These are phyloP conservation scores for Funneliformis geosporum DNA, from an alignment of 192 early-diverging fungal species.

Conservation along the genomic window DNA sequence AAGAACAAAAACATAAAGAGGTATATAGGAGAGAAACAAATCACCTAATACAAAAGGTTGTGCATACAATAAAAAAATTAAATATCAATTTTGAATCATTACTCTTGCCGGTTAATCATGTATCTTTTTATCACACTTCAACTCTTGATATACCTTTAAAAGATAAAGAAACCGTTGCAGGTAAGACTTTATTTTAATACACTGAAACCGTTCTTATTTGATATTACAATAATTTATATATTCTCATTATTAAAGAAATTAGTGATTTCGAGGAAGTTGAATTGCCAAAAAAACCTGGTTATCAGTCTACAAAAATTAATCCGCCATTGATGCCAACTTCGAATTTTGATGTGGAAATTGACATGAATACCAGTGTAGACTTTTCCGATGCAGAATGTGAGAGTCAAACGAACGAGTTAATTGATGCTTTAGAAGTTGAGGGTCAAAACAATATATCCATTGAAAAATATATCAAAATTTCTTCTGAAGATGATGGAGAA, in stretches of 20 bases:
- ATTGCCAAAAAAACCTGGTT: not conserved
- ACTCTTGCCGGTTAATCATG: not conserved
- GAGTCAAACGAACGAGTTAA: not conserved
- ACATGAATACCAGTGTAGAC: not conserved
- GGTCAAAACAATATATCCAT: not conserved
- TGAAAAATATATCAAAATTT: not conserved
- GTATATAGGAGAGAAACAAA: not conserved
- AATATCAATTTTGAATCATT: not conserved
- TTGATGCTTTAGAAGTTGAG: not conserved
- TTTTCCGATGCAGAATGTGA: not conserved
- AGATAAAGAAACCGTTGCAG: not conserved
- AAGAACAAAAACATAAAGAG: not conserved
- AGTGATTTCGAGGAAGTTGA: not conserved
- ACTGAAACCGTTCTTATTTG: not conserved
- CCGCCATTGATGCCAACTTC: not conserved
- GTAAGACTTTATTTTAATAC: not conserved
- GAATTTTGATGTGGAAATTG: not conserved
- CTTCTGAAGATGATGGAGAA: slow-evolving; percentile 25
- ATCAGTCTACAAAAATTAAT: not conserved
- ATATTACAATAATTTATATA: not conserved
- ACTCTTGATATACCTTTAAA: not conserved
- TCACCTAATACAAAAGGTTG: not conserved
- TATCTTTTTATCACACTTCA: not conserved
- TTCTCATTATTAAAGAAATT: not conserved
- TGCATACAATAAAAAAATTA: not conserved